Percentiles rank a stretch among this genome's conserved stretches.
These are phyloP conservation scores for Lepiota brunneoincarnata DNA, from an alignment of 768 basidiomycete genomes.

Conservation along the genomic window DNA sequence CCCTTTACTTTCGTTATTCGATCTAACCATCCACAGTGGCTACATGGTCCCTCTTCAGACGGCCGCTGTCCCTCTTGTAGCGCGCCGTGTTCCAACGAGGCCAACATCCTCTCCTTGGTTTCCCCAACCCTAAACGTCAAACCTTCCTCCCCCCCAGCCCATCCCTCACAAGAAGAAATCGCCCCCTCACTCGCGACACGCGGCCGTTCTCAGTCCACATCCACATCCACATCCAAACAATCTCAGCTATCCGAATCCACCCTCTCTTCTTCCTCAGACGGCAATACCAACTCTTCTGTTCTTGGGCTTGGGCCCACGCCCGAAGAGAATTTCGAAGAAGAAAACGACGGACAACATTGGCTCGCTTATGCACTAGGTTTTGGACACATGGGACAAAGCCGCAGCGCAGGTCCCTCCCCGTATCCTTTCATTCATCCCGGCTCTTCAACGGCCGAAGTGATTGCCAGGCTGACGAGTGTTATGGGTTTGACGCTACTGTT, in stretches of 20 bases:
- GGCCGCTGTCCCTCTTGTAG: conserved; percentile 32
- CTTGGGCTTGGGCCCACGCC: not conserved
- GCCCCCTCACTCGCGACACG: not conserved
- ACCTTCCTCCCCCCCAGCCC: not conserved
- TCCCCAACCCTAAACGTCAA: conserved; percentile 16
- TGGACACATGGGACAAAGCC: too few species aligned
- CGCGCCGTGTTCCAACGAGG: conserved; percentile 24
- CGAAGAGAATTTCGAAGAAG: not conserved
- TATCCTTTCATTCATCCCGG: not conserved
- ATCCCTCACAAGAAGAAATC: not conserved
- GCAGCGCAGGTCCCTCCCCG: not conserved
- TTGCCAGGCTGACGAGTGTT: not conserved
- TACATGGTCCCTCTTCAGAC: conserved; percentile 29
- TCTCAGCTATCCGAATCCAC: conserved; percentile 1
- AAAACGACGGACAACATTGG: not conserved
- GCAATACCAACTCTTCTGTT: not conserved
- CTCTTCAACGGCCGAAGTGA: conserved; percentile 1
- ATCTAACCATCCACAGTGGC: conserved; percentile 21
- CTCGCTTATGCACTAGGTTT: not conserved
- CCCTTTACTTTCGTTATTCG: not conserved
- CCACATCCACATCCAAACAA: not conserved
- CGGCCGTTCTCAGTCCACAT: not conserved
- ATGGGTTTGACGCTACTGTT: conserved; percentile 10
- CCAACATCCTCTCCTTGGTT: conserved; percentile 24
- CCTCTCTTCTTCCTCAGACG: not conserved